phyloP scores from a whole-genome alignment of 2,329 filamentous ascomycete genomes.

The Colletotrichum caudatum region DNA sequence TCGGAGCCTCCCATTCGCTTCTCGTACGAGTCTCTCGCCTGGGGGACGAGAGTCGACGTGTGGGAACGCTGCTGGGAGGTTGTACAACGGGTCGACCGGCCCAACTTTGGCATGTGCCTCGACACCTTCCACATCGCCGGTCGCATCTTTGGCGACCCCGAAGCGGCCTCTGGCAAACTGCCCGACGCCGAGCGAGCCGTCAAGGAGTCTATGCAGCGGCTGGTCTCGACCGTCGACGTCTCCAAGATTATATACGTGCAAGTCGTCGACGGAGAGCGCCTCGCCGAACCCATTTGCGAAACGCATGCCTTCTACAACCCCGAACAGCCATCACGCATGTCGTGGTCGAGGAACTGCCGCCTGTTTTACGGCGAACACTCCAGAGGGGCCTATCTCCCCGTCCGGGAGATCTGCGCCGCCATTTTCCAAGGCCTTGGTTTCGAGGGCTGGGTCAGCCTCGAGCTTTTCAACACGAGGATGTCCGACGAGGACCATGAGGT shows the following conservation, averaged over 20 bases:
- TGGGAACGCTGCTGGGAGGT: constrained; percentile 82
- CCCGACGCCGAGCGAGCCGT: constrained; percentile 67
- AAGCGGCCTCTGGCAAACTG: constrained; percentile 58
- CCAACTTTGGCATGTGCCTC: constrained; percentile 81
- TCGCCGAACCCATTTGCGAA: constrained; percentile 68
- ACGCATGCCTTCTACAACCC: constrained; percentile 52
- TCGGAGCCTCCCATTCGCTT: constrained; percentile 71
- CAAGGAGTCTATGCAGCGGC: constrained; percentile 63
- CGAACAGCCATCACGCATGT: constrained; percentile 69
- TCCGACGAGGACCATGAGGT: constrained; percentile 62
- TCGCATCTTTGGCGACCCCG: constrained; percentile 77
- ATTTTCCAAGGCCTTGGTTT: constrained; percentile 75
- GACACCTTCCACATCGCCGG: constrained; percentile 85
- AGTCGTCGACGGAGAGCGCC: constrained; percentile 78
- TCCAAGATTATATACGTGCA: constrained; percentile 81
- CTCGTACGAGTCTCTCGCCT: constrained; percentile 80
- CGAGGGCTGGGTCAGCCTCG: constrained; percentile 77
- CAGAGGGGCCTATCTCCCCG: constrained; percentile 75
- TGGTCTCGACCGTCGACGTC: constrained; percentile 68
- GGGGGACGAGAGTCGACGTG: constrained; percentile 75
- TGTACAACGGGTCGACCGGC: constrained; percentile 71
- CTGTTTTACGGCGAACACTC: constrained; percentile 67
- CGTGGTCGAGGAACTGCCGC: constrained; percentile 81
- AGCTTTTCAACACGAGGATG: constrained; percentile 75
- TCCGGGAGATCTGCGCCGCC: constrained; percentile 69